phyloP scores from a whole-genome alignment of 108 stramenopile species.

The Pseudonitzschia multiseries region DNA sequence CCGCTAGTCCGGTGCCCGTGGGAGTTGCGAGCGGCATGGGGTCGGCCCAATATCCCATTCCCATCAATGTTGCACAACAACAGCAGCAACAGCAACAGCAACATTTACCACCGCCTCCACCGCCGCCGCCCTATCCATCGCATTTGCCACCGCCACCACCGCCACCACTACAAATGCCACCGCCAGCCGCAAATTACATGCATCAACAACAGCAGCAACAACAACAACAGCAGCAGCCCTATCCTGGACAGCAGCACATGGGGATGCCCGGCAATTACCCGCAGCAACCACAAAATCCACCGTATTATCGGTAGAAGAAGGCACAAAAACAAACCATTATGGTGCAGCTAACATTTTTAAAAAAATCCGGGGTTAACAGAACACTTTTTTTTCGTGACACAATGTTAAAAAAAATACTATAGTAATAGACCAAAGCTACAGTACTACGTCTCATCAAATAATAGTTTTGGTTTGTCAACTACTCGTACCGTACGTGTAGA shows the following conservation, averaged over 20 bases:
- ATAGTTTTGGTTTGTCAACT: too few species aligned
- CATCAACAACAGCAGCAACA: slow-evolving; percentile 5
- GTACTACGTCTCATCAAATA: too few species aligned
- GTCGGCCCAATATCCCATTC: background rate
- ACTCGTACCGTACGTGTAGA: too few species aligned
- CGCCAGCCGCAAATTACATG: background rate
- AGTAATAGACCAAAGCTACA: too few species aligned
- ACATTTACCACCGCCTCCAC: background rate
- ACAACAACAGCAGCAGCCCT: background rate
- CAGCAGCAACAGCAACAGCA: background rate
- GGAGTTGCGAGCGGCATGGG: background rate
- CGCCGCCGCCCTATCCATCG: slow-evolving; percentile 3
- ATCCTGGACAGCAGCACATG: slow-evolving; percentile 10
- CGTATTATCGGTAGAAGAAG: slow-evolving; percentile 9
- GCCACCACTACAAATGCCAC: background rate
- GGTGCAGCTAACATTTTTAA: background rate
- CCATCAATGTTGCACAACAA: background rate
- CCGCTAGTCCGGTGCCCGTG: background rate
- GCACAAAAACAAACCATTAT: background rate
- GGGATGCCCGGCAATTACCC: slow-evolving; percentile 9
- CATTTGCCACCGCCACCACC: slow-evolving; percentile 10
- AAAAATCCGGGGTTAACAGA: too few species aligned
- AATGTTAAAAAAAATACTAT: too few species aligned
- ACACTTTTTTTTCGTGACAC: too few species aligned
- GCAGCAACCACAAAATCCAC: slow-evolving; percentile 18